Evolutionary conservation across 2,329 filamentous ascomycete species (phyloP).

Genomic region (Aspergillus melleus): DNA sequence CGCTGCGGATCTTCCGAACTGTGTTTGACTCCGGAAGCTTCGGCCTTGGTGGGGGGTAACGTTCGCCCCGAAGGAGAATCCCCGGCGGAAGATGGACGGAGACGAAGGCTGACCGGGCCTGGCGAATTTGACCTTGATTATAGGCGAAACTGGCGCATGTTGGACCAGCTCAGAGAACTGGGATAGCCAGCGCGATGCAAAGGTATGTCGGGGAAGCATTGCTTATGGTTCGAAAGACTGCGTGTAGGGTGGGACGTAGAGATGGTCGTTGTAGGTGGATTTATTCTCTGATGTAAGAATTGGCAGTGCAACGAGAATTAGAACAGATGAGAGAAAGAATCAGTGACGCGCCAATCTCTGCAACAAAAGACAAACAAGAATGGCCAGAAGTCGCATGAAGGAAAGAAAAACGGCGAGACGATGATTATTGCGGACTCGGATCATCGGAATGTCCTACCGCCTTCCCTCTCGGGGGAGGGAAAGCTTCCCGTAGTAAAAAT

Average conservation of each 20-base stretch:
- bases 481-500: background rate
- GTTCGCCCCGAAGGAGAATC: conserved; percentile 5
- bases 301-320: no score
- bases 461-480: background rate
- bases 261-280: background rate
- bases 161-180: conserved; percentile 17
- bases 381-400: no score
- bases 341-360: no score
- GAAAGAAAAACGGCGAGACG: no score
- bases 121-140: background rate
- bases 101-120: background rate
- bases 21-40: background rate
- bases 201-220: conserved; percentile 14
- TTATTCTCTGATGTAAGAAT: background rate
- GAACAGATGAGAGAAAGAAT: no score
- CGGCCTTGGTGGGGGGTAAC: background rate
- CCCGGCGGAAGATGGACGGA: conserved; percentile 3
- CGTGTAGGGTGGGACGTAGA: no score
- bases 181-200: conserved; percentile 24
- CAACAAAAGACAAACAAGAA: no score
- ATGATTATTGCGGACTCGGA: background rate
- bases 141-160: conserved; percentile 6
- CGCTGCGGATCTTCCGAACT: background rate
- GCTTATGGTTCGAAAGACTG: background rate
- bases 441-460: background rate